phyloP scores from a whole-genome alignment of 2,329 filamentous ascomycete genomes.

The Trichophyton simii region DNA sequence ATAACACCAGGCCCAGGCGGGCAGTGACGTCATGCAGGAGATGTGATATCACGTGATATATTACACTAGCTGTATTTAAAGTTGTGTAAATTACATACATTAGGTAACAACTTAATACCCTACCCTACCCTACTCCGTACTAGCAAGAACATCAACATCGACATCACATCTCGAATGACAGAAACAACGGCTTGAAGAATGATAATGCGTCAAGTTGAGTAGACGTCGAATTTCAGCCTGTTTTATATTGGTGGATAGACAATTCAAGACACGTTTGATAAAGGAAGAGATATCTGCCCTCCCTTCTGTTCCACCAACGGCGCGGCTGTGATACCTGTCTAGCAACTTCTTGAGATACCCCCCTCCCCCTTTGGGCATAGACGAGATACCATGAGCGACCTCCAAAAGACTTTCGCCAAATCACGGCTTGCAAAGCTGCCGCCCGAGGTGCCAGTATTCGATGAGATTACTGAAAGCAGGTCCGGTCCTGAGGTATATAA shows the following conservation, averaged over 20 bases:
- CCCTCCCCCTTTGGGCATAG: background rate
- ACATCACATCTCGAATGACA: background rate
- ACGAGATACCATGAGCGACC: conserved; percentile 54
- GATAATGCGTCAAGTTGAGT: background rate
- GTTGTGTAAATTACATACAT: background rate
- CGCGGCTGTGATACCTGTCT: background rate
- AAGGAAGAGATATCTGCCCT: background rate
- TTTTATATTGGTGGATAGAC: background rate
- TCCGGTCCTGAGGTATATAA: conserved; percentile 12
- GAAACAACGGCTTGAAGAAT: background rate
- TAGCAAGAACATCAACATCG: too few relatives aligned
- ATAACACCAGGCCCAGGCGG: background rate
- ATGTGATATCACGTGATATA: background rate
- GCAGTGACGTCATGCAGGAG: background rate
- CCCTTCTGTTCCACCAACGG: background rate
- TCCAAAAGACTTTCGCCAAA: conserved; percentile 68
- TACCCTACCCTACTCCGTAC: too few relatives aligned
- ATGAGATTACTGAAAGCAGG: conserved; percentile 27
- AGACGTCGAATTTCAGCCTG: background rate
- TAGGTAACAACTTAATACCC: too few relatives aligned
- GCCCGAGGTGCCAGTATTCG: conserved; percentile 40
- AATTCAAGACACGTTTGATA: background rate
- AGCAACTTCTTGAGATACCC: background rate
- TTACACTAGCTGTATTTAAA: background rate
- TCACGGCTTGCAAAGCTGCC: conserved; percentile 54